Evolutionary conservation across 2,329 filamentous ascomycete species (phyloP), one percentile per base, ranked within the genome.

Genomic region (Dichotomopilus funicola): DNA sequence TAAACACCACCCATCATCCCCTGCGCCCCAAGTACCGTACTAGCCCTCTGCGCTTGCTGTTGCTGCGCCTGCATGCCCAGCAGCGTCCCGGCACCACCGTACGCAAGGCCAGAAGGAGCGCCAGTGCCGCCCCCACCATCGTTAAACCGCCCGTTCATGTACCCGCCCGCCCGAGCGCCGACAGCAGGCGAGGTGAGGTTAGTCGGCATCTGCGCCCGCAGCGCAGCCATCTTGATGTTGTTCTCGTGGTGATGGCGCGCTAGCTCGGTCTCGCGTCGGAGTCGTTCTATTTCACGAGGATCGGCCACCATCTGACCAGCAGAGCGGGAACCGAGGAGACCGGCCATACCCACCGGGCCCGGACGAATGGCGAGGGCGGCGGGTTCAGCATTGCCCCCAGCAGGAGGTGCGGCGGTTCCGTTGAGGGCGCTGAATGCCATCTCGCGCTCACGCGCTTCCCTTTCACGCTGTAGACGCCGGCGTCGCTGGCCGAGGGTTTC

Each of bases 401-500:
- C 19, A 27, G 19, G 19, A 2, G 52, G 52, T 10, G 57, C 49
- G n/a, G 56, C 57, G 13, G 61, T 60, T 11, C 53, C 40, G 12
- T 54, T 49, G 38, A 62, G 52, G 6, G 65, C 63, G 53, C 69
- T 67, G 40, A 71, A 66, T 43, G 71, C 73, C 68, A 81, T 79
- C 60, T 80, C 80, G 43, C 76, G 72, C 58, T 81, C 79, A 34
- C 81, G 79, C 6, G 85, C 85, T 69, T 88, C 85, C 33, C 77
- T 76, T 64, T 86, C 83, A 6, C 84, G 83, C 67, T 91, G 87
- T 1, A 94, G 75, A 33, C 89, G 81, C 34, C 82, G 83, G 0
- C 88, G 83, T 9, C 89, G 83, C 68, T 92, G 87, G 8, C 88
- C 89, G 0, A 94, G 75, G 0, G 89, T 92, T 67, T 94, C 89